These are phyloP conservation scores for Sonneratia caseolaris DNA, from an alignment of 345 rosid species.

Conservation along the genomic window DNA sequence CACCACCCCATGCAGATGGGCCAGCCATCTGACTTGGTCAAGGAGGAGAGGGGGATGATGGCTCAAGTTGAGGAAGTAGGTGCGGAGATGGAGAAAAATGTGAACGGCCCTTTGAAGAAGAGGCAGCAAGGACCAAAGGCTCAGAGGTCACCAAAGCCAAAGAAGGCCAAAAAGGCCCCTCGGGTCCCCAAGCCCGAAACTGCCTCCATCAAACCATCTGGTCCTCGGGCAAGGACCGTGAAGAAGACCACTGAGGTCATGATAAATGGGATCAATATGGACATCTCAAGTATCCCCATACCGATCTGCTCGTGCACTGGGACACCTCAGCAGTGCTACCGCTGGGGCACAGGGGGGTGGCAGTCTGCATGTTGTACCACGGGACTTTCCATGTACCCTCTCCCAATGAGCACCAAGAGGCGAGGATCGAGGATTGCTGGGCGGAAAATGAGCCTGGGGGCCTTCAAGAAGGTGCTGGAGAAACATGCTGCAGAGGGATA, in stretches of 20 bases:
- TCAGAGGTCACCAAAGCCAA: conserved; percentile 17
- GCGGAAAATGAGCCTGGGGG: conserved; percentile 29
- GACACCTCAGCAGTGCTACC: conserved; percentile 24
- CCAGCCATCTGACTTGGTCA: conserved; percentile 8
- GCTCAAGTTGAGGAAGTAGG: conserved; percentile 12
- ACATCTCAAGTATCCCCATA: conserved; percentile 22
- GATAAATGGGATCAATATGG: conserved; percentile 25
- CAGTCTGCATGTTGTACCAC: conserved; percentile 32
- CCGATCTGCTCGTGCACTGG: conserved; percentile 31
- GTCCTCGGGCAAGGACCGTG: conserved; percentile 12
- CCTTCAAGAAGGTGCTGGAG: conserved; percentile 25
- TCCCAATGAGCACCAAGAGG: conserved; percentile 26
- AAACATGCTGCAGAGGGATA: conserved; percentile 28
- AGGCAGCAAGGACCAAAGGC: conserved; percentile 18
- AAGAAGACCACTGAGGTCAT: conserved; percentile 18
- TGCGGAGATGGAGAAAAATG: conserved; percentile 5
- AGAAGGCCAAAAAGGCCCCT: conserved; percentile 19
- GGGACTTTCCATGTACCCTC: conserved; percentile 19
- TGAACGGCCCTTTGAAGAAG: conserved; percentile 14
- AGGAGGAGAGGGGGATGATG: conserved; percentile 13
- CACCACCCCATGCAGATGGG: conserved; percentile 14
- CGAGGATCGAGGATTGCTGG: conserved; percentile 30
- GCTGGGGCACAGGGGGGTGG: conserved; percentile 36
- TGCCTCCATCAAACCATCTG: conserved; percentile 5
- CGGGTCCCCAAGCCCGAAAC: conserved; percentile 14